phyloP scores from a whole-genome alignment of 1,139 yeast genomes.

The Suhomyces panamericanus region DNA sequence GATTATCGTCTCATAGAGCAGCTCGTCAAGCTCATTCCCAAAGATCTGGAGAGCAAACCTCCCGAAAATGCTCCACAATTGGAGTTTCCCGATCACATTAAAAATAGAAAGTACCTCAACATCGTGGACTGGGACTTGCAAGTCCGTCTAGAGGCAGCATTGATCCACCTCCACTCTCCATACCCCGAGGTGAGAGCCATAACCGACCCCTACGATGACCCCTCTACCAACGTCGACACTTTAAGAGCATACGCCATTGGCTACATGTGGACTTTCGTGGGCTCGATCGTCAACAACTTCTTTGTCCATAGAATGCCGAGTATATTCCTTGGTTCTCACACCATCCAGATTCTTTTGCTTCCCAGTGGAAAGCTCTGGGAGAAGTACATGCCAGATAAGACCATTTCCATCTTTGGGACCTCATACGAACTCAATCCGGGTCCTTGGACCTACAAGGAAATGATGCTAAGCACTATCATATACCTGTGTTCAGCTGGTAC shows the following conservation, averaged over 20 bases:
- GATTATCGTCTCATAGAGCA: slow-evolving; percentile 39
- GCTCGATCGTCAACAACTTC: slow-evolving; percentile 44
- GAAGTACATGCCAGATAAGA: slow-evolving; percentile 30
- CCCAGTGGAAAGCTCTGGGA: slow-evolving; percentile 49
- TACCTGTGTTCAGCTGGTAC: slow-evolving; percentile 48
- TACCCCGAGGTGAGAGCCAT: slow-evolving; percentile 49
- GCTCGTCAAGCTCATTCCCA: slow-evolving; percentile 28
- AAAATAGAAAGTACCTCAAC: slow-evolving; percentile 30
- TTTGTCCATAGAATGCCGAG: slow-evolving; percentile 47
- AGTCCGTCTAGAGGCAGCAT: slow-evolving; percentile 40
- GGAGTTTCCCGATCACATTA: slow-evolving; percentile 12
- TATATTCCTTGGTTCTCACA: slow-evolving; percentile 39
- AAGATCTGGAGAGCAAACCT: slow-evolving; percentile 12
- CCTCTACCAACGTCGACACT: slow-evolving; percentile 40
- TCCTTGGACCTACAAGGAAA: slow-evolving; percentile 35
- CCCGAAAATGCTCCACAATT: slow-evolving; percentile 9
- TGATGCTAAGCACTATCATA: slow-evolving; percentile 42
- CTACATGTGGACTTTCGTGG: slow-evolving; percentile 43
- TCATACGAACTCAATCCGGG: slow-evolving; percentile 42
- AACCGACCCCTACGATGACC: slow-evolving; percentile 48
- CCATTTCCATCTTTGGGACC: slow-evolving; percentile 23
- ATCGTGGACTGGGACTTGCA: slow-evolving; percentile 40
- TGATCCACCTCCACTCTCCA: slow-evolving; percentile 47
- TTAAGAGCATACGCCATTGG: slow-evolving; percentile 44
- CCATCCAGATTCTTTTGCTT: slow-evolving; percentile 42